phyloP scores from a whole-genome alignment of 192 early-diverging fungal genomes.

The Oehlia diaphana region DNA sequence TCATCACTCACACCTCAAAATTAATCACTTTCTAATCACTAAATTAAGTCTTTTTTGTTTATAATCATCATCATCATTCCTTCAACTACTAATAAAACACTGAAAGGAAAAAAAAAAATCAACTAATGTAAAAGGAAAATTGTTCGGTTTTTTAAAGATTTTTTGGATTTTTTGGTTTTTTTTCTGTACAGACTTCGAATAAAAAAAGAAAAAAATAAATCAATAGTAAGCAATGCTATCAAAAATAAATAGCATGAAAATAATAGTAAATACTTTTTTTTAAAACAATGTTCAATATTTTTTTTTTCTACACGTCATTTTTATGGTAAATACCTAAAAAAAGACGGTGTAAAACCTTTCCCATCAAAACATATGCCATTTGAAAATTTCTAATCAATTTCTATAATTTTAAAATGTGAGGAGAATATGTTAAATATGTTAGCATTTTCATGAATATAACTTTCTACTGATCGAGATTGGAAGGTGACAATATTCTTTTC shows the following conservation, averaged over 20 bases:
- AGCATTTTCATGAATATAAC: too few relatives aligned
- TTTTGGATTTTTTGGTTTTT: neutral
- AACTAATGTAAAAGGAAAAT: neutral
- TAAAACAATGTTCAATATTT: neutral
- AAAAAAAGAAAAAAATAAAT: neutral
- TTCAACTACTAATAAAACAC: neutral
- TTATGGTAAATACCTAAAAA: too few relatives aligned
- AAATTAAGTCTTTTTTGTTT: too few relatives aligned
- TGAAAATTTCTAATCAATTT: too few relatives aligned
- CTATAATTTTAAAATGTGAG: too few relatives aligned
- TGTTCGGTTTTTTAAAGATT: neutral
- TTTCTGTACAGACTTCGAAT: neutral
- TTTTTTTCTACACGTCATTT: neutral
- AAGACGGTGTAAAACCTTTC: neutral
- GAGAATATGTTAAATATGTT: too few relatives aligned
- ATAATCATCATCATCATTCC: too few relatives aligned
- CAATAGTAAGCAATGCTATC: neutral
- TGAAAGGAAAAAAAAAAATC: neutral
- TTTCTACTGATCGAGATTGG: too few relatives aligned
- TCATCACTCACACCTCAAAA: too few relatives aligned
- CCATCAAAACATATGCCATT: neutral
- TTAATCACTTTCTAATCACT: too few relatives aligned
- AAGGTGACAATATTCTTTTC: too few relatives aligned
- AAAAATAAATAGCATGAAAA: neutral
- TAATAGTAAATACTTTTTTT: neutral